Base-by-base conservation (phyloP, 164 flowering plant species). In the Euptelea pleiosperma region DNA sequence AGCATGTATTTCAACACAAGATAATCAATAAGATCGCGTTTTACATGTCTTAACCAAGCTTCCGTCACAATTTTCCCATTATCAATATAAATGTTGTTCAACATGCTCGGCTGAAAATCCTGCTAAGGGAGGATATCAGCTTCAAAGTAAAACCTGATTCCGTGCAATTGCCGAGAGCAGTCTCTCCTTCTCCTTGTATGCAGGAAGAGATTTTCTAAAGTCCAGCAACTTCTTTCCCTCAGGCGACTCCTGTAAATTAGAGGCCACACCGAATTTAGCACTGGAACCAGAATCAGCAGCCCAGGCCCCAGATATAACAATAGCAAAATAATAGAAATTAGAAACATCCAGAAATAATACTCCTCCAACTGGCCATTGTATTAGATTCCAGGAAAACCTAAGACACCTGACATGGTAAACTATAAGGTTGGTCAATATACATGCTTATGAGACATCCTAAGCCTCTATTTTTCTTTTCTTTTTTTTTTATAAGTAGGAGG, bases 101-200 rank as follows among this genome's bases (percentile, higher is more conserved):
- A 61, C 63, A 61, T 53, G 60, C 33, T 72, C 35, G 25, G 62
- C 55, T 44, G 41, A 54, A 65, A 65, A 53, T 52, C 57, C 33
- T 60, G 36, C 58, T 50, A 63, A 48, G 40, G 24, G 36, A 50
- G 30, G 55, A 46, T 41, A 57, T 63, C 25, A 60, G 62, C 47
- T 37, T 58, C 46, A 62, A 55, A 62, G 21, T 30, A 55, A 55
- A 69, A 93, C 99, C 95, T 93, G 99, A 79, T 93, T 93, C 56
- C 73, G 74, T 11, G 99, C 99, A 65, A 93, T 90, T 47, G 96
- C 94, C 58, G 89, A 81, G 34, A 93, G 96, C 64, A 93, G 72
- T 65, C 75, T 83, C 55, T 88, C 92, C 77, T 85, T 93, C 81
- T 88, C 97, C 73, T 70, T 77, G 74, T 77, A 86, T 63, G 96